Evolutionary conservation across 1,284 basidiomycete genomes (phyloP), one percentile per base, ranked within the genome.

Genomic region (Stygiomarasmius scandens): DNA sequence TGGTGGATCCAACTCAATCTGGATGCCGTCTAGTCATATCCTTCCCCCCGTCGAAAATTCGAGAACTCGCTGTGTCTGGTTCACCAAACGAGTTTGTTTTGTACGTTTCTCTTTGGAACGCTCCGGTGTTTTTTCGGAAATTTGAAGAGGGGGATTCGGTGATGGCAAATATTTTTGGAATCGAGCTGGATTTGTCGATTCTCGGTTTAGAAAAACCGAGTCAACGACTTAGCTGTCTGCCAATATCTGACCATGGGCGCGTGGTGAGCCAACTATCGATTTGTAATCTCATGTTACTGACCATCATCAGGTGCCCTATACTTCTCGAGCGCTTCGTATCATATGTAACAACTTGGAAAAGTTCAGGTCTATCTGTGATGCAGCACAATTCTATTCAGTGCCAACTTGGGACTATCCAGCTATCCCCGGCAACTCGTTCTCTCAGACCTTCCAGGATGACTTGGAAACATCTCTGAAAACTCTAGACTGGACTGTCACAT

Each of bases 401-500:
- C 45, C 69, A 29, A 69, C 74, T 24, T 67, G 68, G 43, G 67
- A 77, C 49, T 76, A 74, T 61, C 73, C 72, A 6, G 65, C 76
- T 10, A 78, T 75, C 27, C 65, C 64, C 23, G 71, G 80, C 23
- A 63, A 63, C 0, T 69, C 85, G 8, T 86, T 85, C 62, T 78
- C 81, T 1, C 19, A 58, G 2, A 23, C 49, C 2, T 67, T 70
- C 8, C 63, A 82, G 27, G 52, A 65, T 1, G 52, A 67, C 23
- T 71, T 84, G 38, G 53, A 71, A 2, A 16, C 20, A 0, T 78
- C 77, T 71, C 64, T 83, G 25, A 59, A 61, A n/a, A 53, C 54
- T n/a, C 64, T 84, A 8, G 67, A 75, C 16, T 85, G 81, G 79
- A 66, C 59, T 43, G 74, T 86, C 14, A 77, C 82, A 2, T 86